phyloP scores from a whole-genome alignment of 768 basidiomycete species.

The Cyclocybe aegerita region DNA sequence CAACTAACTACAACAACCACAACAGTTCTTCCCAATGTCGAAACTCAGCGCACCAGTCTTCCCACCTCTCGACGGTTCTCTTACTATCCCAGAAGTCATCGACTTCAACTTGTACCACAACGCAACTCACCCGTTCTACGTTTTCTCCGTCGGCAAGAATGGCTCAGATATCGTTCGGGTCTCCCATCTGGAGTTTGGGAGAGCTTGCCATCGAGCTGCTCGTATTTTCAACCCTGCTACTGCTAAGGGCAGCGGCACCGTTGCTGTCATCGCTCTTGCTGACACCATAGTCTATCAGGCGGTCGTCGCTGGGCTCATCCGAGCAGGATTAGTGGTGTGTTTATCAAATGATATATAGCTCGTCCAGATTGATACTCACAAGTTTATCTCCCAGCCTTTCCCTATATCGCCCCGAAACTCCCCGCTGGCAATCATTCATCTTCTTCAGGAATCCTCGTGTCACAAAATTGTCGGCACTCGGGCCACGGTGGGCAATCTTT shows the following conservation, averaged over 20 bases:
- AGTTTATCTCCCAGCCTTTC: constrained; percentile 8
- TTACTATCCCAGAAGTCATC: no score
- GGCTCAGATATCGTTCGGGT: no score
- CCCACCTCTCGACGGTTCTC: no score
- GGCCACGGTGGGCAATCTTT: background rate
- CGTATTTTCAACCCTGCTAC: no score
- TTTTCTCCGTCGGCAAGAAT: no score
- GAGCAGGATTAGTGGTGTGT: constrained; percentile 6
- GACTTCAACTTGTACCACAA: no score
- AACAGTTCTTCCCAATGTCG: no score
- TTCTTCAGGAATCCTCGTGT: constrained; percentile 6
- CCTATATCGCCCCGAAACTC: constrained; percentile 15
- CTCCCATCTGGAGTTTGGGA: no score
- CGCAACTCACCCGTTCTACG: no score
- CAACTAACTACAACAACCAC: no score
- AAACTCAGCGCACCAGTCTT: no score
- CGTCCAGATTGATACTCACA: background rate
- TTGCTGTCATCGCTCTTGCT: constrained; percentile 7
- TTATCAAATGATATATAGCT: background rate
- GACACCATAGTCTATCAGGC: constrained; percentile 11
- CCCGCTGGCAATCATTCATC: constrained; percentile 8
- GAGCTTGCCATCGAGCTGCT: no score
- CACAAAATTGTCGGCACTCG: background rate
- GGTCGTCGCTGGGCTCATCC: constrained; percentile 4
- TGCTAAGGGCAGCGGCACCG: background rate